Conservation (phyloP, 148 eudicot species). For the Rheum nobile region DNA sequence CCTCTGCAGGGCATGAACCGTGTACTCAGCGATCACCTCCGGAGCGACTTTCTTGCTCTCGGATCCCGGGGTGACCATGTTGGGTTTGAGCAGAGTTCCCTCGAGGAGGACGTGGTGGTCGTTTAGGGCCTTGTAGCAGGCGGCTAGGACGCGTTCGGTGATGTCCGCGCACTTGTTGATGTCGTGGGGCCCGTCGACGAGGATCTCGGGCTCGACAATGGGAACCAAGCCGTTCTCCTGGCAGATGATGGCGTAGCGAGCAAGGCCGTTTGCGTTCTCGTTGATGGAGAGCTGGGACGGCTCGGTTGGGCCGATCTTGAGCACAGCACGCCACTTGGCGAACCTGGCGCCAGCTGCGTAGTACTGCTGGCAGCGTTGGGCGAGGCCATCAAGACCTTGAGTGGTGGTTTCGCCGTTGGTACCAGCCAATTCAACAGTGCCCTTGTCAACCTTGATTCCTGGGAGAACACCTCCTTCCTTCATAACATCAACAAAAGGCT, state of each 20-base stretch:
- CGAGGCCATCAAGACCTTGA: slow-evolving; percentile 78
- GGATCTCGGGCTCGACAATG: slow-evolving; percentile 89
- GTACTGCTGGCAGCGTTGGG: slow-evolving; percentile 56
- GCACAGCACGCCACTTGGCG: slow-evolving; percentile 84
- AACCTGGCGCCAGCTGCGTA: slow-evolving; percentile 71
- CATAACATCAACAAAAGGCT: slow-evolving; percentile 70
- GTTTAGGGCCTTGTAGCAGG: slow-evolving; percentile 81
- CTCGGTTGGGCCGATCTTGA: slow-evolving; percentile 65
- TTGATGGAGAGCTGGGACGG: slow-evolving; percentile 70
- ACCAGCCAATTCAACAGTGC: slow-evolving; percentile 72
- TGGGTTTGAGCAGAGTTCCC: slow-evolving; percentile 79
- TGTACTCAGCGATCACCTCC: slow-evolving; percentile 77
- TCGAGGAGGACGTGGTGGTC: slow-evolving; percentile 91
- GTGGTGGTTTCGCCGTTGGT: slow-evolving; percentile 90
- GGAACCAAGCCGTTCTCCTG: slow-evolving; percentile 86
- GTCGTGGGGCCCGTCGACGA: slow-evolving; percentile 80
- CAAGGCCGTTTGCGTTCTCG: slow-evolving; percentile 86
- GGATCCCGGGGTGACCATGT: slow-evolving; percentile 95
- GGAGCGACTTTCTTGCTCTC: slow-evolving; percentile 61
- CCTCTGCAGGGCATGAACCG: slow-evolving; percentile 69
- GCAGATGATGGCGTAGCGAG: slow-evolving; percentile 86
- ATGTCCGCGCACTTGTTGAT: slow-evolving; percentile 69
- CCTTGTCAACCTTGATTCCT: slow-evolving; percentile 93
- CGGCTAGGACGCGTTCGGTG: slow-evolving; percentile 80
- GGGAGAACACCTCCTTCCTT: slow-evolving; percentile 78